Base-by-base conservation (phyloP, 2,329 filamentous ascomycete species). In the Alternaria rosae region DNA sequence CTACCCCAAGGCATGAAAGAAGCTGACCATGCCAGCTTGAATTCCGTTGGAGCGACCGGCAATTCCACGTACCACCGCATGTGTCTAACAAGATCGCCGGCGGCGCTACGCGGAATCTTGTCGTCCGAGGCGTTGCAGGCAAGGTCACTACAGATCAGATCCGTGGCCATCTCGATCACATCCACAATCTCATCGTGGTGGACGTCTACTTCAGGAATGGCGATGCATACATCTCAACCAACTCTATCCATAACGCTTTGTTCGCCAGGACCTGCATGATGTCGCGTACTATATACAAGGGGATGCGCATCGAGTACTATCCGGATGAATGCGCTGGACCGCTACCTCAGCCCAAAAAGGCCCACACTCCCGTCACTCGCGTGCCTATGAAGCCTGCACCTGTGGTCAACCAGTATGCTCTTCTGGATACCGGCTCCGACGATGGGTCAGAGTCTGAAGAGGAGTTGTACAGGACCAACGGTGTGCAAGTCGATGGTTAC, bases 241-340 rank as follows among this genome's bases (percentile, higher is more conserved):
- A 94, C 76, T 93, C 92, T 0, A 85, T 96, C 10, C 86, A 90
- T 71, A 89, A 91, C 64, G 91, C 92, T 11, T 85, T 92, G 54
- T 92, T 90, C 78, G 92, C 92, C 9, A 86, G 88, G 17, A 91
- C 87, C 10, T 95, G 92, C 80, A 91, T 96, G 90, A 89, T 91
- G 86, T 83, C 80, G 58, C 77, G 80, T 59, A 87, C 86, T 13
- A 85, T 84, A 28, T 96, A 95, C 81, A 92, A 89, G 73, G 85
- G 86, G 21, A 88, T 85, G 62, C 89, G 85, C 64, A 90, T 96
- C 67, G 87, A 90, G 13, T 94, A 89, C 85, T 88, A 85, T 63
- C 78, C 82, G 0, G 92, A 96, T 70, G 91, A 94, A 69, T 96
- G 92, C 73, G 86, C 87, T 38, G 84, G 86, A 58, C 84, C 89